A percentile compares a stretch with the other conserved stretches of the same genome.
phyloP scores from a whole-genome alignment of 305 asterid species.

The Fraxinus greggii region DNA sequence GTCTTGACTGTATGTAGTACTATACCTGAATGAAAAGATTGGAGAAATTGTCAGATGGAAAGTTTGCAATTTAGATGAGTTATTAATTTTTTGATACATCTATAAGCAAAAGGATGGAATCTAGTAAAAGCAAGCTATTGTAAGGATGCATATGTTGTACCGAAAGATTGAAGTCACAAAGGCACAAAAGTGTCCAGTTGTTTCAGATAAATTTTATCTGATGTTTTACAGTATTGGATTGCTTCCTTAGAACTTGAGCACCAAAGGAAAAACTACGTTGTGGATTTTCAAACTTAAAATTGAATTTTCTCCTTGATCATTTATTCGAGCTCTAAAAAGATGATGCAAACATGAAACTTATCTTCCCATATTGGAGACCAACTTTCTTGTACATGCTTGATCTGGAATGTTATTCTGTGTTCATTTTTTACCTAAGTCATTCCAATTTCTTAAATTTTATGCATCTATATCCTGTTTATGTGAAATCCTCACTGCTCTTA shows the following conservation, averaged over 20 bases:
- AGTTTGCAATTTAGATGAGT: neutral
- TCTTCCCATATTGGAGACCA: neutral
- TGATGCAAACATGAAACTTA: neutral
- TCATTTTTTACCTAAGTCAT: neutral
- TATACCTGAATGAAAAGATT: neutral
- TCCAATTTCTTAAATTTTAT: neutral
- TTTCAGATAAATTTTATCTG: neutral
- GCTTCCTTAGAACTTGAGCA: neutral
- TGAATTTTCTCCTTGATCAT: neutral
- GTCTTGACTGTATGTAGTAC: neutral
- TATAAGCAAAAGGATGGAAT: neutral
- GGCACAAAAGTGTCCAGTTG: neutral
- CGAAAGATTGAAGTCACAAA: neutral
- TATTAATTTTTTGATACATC: neutral
- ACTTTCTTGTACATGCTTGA: neutral
- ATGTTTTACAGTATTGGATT: neutral
- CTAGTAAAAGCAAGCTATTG: neutral
- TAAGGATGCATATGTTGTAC: neutral
- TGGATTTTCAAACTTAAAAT: neutral
- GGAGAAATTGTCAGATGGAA: constrained; percentile 8
- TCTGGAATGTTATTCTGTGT: neutral
- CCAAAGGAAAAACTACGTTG: neutral
- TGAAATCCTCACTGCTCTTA: neutral
- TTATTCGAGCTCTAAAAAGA: neutral
- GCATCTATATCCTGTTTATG: neutral